Conservation (phyloP, 2,329 filamentous ascomycete genomes). For the Cadophora malorum region DNA sequence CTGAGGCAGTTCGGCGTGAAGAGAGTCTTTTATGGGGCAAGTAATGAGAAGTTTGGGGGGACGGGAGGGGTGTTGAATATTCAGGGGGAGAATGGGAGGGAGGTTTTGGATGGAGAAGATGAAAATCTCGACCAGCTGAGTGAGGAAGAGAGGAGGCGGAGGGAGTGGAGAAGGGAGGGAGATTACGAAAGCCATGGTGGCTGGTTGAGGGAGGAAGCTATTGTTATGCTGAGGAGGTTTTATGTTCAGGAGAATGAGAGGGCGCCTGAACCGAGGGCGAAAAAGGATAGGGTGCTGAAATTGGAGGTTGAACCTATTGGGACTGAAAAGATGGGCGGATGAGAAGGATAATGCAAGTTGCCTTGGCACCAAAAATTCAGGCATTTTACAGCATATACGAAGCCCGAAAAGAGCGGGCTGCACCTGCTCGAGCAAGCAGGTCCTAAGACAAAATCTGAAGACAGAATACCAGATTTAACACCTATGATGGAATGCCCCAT, state of each 20-base stretch:
- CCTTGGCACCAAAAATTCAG: not conserved
- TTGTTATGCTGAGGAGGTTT: slow-evolving; percentile 89
- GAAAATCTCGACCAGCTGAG: slow-evolving; percentile 58
- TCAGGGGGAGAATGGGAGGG: slow-evolving; percentile 54
- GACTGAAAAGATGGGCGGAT: slow-evolving; percentile 24
- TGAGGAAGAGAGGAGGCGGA: slow-evolving; percentile 8
- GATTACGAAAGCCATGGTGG: slow-evolving; percentile 86
- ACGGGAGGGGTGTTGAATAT: slow-evolving; percentile 92
- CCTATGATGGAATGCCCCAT: slow-evolving; percentile 22
- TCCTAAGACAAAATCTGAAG: slow-evolving; percentile 10
- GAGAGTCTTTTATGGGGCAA: slow-evolving; percentile 91
- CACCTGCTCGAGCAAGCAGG: not conserved
- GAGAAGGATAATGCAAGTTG: not conserved
- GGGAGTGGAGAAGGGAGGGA: slow-evolving; percentile 66
- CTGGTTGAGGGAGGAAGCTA: slow-evolving; percentile 89
- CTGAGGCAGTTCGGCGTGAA: slow-evolving; percentile 87
- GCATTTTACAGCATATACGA: not conserved
- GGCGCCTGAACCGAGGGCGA: slow-evolving; percentile 47
- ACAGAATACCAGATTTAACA: slow-evolving; percentile 20
- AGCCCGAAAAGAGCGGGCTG: not conserved
- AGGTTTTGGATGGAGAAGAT: slow-evolving; percentile 48
- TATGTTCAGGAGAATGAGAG: slow-evolving; percentile 98
- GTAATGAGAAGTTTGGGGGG: slow-evolving; percentile 96
- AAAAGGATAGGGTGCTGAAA: slow-evolving; percentile 45
- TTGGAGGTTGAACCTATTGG: slow-evolving; percentile 43